Base-by-base conservation (phyloP, 805 yeast genomes). In the Metschnikowia sp. region DNA sequence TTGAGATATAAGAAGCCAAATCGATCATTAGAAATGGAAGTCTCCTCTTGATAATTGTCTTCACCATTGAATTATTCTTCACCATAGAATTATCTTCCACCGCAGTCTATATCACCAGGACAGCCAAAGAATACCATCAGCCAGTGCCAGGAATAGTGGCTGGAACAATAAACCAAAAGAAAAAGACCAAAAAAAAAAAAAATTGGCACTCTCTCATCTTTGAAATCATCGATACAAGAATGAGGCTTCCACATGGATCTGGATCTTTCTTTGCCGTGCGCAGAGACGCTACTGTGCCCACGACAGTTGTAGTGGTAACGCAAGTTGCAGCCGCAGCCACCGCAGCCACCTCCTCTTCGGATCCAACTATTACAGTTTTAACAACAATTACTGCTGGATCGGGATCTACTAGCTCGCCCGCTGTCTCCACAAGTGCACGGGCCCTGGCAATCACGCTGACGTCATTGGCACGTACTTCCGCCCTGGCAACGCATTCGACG, bases 261-360 rank as follows among this genome's bases (percentile, higher is more conserved):
- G 40, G 31, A 8, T 18, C 30, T 7, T 29, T 38, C 28, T 10
- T 39, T 11, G 31, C 35, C 19, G 44, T 33, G 7, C 40, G 44
- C 12, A 36, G 48, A 19, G 48, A 45, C 38, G 48, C 33, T 13
- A 39, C 48, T 10, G 42, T 39, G n/a, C 48, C 48, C 15, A 45
- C 48, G 10, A 38, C 48, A 1, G 48, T 45, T 8, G 44, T 45
- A 32, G 42, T 38, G 32, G 35, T 45, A n/a, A 45, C 48, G 32
- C 48, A 45, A 28, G 22, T 44, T 12, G 47, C 38, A 10, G 13
- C 47, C 5, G 44, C 48, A 34, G 31, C 32, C 28, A 35, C 40
- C 12, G n/a, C 44, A 12, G 18, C 40, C 4, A 19, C 15, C 32
- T 32, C 42, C n/a, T 28, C 48, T n/a, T 10, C 32, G 8, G 40